These are phyloP conservation scores for Collariella sp. DNA, from an alignment of 495 filamentous ascomycete genomes.

Conservation along the genomic window DNA sequence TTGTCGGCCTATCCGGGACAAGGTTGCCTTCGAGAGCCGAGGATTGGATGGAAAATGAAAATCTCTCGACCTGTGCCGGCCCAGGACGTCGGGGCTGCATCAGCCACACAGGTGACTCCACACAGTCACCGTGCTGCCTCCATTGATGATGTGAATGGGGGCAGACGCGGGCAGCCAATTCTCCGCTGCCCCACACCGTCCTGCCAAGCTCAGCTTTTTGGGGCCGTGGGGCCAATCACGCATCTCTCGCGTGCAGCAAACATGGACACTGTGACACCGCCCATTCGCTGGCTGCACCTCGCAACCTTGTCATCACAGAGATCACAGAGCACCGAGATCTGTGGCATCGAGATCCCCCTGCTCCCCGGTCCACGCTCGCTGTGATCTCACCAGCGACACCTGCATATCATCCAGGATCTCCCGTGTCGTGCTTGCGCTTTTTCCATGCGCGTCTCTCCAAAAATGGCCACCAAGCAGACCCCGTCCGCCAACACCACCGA, in stretches of 20 bases:
- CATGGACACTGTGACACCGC: neutral
- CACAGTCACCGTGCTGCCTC: no score
- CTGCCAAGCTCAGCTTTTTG: neutral
- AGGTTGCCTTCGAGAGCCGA: no score
- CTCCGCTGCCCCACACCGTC: neutral
- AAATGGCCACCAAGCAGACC: slow-evolving; percentile 20
- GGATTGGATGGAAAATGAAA: no score
- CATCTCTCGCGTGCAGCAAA: neutral
- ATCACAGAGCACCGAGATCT: neutral
- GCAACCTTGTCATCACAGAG: neutral
- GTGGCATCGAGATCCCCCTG: slow-evolving; percentile 2
- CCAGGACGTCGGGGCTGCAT: no score
- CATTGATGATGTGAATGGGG: no score
- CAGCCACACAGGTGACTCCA: no score
- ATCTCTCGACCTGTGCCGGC: no score
- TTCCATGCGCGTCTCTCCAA: slow-evolving; percentile 1
- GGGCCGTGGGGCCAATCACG: neutral
- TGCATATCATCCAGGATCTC: neutral
- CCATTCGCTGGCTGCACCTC: neutral
- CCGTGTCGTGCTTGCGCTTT: neutral
- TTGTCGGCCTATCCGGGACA: no score
- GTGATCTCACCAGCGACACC: neutral
- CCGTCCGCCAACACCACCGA: neutral
- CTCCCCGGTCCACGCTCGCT: neutral
- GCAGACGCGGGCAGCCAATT: neutral